Percentiles rank a stretch among this genome's conserved stretches.
phyloP scores from a whole-genome alignment of 305 asterid genomes.

The Fraxinus sp. region DNA sequence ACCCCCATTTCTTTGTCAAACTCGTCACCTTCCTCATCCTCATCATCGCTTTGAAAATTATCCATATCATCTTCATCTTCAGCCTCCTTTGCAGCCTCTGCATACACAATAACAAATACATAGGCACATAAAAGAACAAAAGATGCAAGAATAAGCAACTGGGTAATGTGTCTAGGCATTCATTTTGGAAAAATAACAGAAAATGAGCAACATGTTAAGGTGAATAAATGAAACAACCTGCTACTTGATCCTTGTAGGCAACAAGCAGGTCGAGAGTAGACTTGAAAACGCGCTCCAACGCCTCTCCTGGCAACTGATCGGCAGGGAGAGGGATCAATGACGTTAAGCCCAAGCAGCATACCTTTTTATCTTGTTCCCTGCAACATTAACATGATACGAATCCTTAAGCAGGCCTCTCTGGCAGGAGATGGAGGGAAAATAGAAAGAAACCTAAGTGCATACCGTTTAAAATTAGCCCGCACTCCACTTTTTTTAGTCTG shows the following conservation, averaged over 20 bases:
- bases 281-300: slow-evolving; percentile 90
- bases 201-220: slow-evolving; percentile 5
- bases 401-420: neutral
- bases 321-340: slow-evolving; percentile 90
- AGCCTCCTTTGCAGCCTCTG: slow-evolving; percentile 66
- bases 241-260: slow-evolving; percentile 95
- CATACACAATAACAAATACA: slow-evolving; percentile 16
- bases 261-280: slow-evolving; percentile 88
- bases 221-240: slow-evolving; percentile 50
- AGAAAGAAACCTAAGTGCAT: neutral
- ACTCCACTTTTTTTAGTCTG: slow-evolving; percentile 79
- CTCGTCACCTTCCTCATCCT: slow-evolving; percentile 72
- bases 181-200: slow-evolving; percentile 12
- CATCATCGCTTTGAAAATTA: slow-evolving; percentile 67
- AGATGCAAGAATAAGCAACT: neutral
- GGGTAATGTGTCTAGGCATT: neutral
- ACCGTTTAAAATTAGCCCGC: slow-evolving; percentile 80
- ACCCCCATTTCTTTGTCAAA: slow-evolving; percentile 91
- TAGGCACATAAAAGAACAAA: neutral
- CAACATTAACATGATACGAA: slow-evolving; percentile 16
- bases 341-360: slow-evolving; percentile 95
- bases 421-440: slow-evolving; percentile 14
- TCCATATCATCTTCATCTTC: slow-evolving; percentile 81
- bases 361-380: slow-evolving; percentile 97
- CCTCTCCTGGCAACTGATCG: slow-evolving; percentile 81